Base-by-base conservation (phyloP, 2,329 filamentous ascomycete species). In the Ophiostoma novo-ulmi region DNA sequence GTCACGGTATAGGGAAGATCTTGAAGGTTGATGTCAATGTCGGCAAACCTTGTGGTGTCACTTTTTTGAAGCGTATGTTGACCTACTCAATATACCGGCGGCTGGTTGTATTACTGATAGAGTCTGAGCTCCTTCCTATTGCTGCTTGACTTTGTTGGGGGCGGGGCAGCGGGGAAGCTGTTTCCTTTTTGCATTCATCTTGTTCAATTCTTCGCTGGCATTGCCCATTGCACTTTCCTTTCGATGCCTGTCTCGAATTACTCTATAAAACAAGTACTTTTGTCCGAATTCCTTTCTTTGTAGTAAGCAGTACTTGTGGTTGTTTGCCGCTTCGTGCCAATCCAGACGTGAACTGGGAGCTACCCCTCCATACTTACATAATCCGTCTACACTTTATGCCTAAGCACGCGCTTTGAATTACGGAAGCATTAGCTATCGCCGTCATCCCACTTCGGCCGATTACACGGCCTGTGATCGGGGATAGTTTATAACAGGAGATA, bases 111-210 rank as follows among this genome's bases (percentile, higher is more conserved):
- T 4, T 31, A 31, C 26, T 4, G 31, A 14, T 14, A 58, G n/a
- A 58, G 22, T n/a, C 17, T n/a, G 14, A 58, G 38, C 68, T 67
- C 48, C 63, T 41, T 35, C 61, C 38, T 52, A 13, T 3, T 39
- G 38, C 38, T 39, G 39, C 48, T 44, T 38, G 39, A 52, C 63
- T 70, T 68, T 70, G 69, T 70, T 70, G 65, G 69, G 69, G 69
- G 69, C 68, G 69, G 69, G 65, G 69, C 69, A 63, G 65, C 63
- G 69, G 69, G 69, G 44, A 48, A 22, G 39, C 39, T 22, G 69
- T 70, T 48, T 48, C 52, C 52, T 36, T 55, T 70, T 66, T 70
- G 39, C 61, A 64, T 38, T 64, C 31, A 14, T 61, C 10, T 52
- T 22, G n/a, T 36, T 44, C 52, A 20, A 20, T 31, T 61, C n/a